These are phyloP conservation scores for Escallonia rubra DNA, from an alignment of 129 eudicot species.

Conservation along the genomic window DNA sequence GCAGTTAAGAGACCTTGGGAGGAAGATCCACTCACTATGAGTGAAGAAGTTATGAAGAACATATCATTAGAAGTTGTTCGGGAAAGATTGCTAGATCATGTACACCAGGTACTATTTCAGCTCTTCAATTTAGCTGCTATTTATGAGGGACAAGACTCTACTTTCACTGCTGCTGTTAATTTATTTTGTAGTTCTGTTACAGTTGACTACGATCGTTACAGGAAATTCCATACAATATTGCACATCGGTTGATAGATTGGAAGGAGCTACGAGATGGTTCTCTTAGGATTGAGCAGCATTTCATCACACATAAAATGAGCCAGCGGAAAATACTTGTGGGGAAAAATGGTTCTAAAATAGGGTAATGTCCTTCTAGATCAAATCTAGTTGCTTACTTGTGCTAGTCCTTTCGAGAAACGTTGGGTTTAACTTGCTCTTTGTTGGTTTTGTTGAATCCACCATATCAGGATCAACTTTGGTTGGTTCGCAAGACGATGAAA, in stretches of 20 bases:
- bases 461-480: neutral
- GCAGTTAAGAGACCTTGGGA: conserved; percentile 97
- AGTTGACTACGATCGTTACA: conserved; percentile 13
- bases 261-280: conserved; percentile 85
- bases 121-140: conserved; percentile 8
- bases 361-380: conserved; percentile 34
- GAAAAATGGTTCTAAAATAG: conserved; percentile 82
- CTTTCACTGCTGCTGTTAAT: too few relatives aligned
- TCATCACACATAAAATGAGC: conserved; percentile 72
- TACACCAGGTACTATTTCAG: conserved; percentile 71
- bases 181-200: neutral
- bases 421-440: too few relatives aligned
- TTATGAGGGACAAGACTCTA: too few relatives aligned
- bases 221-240: conserved; percentile 90
- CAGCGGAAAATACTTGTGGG: conserved; percentile 86
- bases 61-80: conserved; percentile 87
- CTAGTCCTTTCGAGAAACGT: too few relatives aligned
- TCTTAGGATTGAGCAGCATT: conserved; percentile 86
- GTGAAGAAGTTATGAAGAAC: conserved; percentile 93
- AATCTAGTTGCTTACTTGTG: neutral
- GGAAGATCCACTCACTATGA: conserved; percentile 81
- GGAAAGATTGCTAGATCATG: conserved; percentile 73
- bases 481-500: neutral
- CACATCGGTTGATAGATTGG: conserved; percentile 85
- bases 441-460: neutral